Evolutionary conservation across 176 grass and related monocot genomes (phyloP).

Genomic region (Avena eriantha): DNA sequence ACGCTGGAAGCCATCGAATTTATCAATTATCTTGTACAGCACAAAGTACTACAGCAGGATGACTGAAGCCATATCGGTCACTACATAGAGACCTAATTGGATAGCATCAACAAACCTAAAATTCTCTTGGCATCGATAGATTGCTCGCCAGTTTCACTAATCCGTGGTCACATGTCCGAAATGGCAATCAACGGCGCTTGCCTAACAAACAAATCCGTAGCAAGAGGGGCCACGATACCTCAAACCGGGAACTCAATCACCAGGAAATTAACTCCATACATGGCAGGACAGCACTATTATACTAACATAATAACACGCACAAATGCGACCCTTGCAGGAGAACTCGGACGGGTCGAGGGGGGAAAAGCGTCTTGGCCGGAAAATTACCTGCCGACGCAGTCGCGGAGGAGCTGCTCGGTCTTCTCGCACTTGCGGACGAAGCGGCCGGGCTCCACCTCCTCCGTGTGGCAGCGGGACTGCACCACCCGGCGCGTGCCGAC

Average conservation of each 20-base stretch:
- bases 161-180: background rate
- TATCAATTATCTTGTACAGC: background rate
- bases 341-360: background rate
- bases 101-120: constrained; percentile 10
- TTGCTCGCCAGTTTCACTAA: background rate
- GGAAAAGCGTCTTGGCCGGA: background rate
- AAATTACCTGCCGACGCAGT: constrained; percentile 57
- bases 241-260: constrained; percentile 2
- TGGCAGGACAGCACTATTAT: background rate
- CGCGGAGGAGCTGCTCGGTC: constrained; percentile 74
- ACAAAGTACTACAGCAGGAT: background rate
- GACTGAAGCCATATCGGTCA: background rate
- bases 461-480: constrained; percentile 60
- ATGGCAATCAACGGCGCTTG: background rate
- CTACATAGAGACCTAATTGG: background rate
- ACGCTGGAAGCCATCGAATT: background rate
- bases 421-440: constrained; percentile 88
- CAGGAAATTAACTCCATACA: background rate
- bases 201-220: background rate
- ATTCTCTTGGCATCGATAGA: background rate
- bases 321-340: background rate
- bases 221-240: background rate
- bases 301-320: background rate
- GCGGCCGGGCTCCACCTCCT: constrained; percentile 83
- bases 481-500: constrained; percentile 65